A percentile compares a stretch with the other conserved stretches of the same genome.
Conservation (phyloP, 257 asterid genomes). For the Penstemon eatonii region DNA sequence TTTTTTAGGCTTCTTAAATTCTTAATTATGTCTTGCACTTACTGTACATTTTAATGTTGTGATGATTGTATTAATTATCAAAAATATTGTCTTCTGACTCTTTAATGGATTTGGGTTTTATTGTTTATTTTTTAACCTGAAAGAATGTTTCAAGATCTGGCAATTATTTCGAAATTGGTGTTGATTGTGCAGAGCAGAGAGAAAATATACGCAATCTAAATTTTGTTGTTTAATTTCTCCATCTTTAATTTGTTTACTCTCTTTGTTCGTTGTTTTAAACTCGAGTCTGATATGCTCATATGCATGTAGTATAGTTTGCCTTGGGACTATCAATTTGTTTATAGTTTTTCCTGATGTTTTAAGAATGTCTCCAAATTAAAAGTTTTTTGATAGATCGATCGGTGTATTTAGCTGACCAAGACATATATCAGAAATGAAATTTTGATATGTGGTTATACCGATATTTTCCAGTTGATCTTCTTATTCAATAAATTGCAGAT, state of each 20-base stretch:
- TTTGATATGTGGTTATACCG: too few species aligned
- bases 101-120: slow-evolving; percentile 3
- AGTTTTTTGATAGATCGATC: too few species aligned
- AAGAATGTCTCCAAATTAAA: too few species aligned
- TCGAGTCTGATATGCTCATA: neutral
- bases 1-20: neutral
- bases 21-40: neutral
- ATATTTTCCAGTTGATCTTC: too few species aligned
- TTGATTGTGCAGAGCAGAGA: neutral
- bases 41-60: neutral
- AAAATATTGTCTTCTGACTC: neutral
- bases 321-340: neutral
- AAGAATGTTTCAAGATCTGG: neutral
- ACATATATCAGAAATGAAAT: too few species aligned
- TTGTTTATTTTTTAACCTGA: neutral
- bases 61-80: too few species aligned
- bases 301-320: neutral
- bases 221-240: neutral
- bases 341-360: too few species aligned
- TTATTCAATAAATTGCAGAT: neutral
- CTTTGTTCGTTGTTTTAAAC: neutral
- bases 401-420: too few species aligned
- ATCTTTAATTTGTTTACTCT: neutral
- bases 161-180: neutral
- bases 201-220: neutral